Base-by-base conservation (phyloP, 768 basidiomycete species). In the Trametes punicea region DNA sequence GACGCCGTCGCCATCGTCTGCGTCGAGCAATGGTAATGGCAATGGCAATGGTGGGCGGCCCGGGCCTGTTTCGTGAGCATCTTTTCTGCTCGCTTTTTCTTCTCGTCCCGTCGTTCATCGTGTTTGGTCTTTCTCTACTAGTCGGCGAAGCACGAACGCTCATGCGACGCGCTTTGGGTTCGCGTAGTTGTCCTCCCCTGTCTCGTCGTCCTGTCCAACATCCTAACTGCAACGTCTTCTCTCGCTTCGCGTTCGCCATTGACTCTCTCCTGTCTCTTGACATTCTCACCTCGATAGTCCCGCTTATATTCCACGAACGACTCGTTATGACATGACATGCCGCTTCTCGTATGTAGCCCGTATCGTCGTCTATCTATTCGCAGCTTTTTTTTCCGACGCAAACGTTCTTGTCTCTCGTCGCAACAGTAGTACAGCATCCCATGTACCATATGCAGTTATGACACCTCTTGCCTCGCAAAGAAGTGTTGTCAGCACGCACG, bases 1-100 rank as follows among this genome's bases (percentile, higher is more conserved):
- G 52, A 75, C 79, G 9, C 74, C 81, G n/a, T 82, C 81, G 18
- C 83, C 84, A 15, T 72, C 79, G 18, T 75, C 57, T 2, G 46
- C 51, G 47, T 50, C 74, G 50, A 77, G 79, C 60, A 74, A 64
- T 38, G 76, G 70, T 77, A 75, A 69, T 61, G 66, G 54, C 30
- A 20, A 41, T 42, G 38, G 30, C 13, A 25, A 30, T 31, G 36
- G 46, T 11, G 45, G 26, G 42, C 48, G 51, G 42, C 42, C 49
- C 1, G 47, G 38, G 23, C 40, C 55, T 31, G 47, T 52, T 26
- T 62, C 55, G 53, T 62, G 55, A 52, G 59, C 53, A 51, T 45
- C 48, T 21, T 33, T 48, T 46, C 48, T 38, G 39, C 46, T 36
- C 42, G 46, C 23, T 34, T 26, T 21, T 41, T 25, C 20, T 18